These are phyloP conservation scores for Cladosporium sp. DNA, from an alignment of 2,329 filamentous ascomycete species.

Conservation along the genomic window DNA sequence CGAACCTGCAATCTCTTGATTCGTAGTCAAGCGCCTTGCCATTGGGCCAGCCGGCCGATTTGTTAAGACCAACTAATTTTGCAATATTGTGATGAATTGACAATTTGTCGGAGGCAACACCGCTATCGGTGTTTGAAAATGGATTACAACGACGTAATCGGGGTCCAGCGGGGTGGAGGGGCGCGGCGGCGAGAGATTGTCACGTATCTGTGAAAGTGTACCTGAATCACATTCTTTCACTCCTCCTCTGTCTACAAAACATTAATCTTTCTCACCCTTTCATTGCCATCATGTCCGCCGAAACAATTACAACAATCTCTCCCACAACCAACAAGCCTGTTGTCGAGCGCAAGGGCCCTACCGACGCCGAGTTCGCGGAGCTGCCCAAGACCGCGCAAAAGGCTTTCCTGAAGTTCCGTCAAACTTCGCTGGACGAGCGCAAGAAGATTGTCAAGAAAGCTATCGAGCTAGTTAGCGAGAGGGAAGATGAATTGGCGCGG, in stretches of 20 bases:
- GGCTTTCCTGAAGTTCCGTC: slow-evolving; percentile 71
- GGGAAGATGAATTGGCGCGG: slow-evolving; percentile 71
- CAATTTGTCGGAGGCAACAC: too few species aligned
- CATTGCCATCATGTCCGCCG: slow-evolving; percentile 43
- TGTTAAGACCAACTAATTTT: too few species aligned
- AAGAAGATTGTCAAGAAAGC: slow-evolving; percentile 77
- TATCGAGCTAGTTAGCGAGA: slow-evolving; percentile 61
- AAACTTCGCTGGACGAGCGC: slow-evolving; percentile 67
- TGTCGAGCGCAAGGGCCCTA: slow-evolving; percentile 69
- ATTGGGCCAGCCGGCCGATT: slow-evolving; percentile 42
- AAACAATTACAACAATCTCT: slow-evolving; percentile 72
- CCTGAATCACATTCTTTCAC: background rate
- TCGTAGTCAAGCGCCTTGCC: slow-evolving; percentile 54
- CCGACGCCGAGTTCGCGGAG: slow-evolving; percentile 60
- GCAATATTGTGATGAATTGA: too few species aligned
- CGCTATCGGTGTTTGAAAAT: too few species aligned
- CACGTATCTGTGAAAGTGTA: too few species aligned
- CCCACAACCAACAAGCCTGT: slow-evolving; percentile 82
- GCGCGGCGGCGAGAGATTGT: too few species aligned
- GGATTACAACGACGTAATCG: too few species aligned
- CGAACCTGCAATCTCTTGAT: slow-evolving; percentile 16
- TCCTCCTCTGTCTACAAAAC: background rate
- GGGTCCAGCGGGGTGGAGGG: too few species aligned
- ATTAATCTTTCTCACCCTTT: background rate
- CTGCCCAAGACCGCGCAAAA: slow-evolving; percentile 66